Evolutionary conservation across 495 filamentous ascomycete genomes (phyloP).

Genomic region (Trichocladium uniseriatum): DNA sequence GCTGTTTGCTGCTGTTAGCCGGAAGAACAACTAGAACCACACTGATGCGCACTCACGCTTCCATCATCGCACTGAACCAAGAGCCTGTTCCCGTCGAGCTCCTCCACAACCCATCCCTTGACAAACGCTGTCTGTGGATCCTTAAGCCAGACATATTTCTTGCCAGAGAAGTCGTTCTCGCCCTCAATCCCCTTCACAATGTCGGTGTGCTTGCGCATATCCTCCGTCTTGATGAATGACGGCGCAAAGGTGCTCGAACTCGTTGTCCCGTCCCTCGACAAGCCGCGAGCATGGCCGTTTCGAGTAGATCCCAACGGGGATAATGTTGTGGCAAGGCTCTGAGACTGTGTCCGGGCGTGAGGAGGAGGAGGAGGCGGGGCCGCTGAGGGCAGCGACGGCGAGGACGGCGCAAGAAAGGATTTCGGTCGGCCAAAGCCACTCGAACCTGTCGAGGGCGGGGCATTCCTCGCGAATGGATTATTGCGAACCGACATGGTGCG

Average conservation of each 20-base stretch:
- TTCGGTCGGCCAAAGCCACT: constrained; percentile 53
- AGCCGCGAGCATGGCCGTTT: constrained; percentile 44
- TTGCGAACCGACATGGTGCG: constrained; percentile 48
- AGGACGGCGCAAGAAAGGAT: constrained; percentile 55
- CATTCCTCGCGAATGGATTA: constrained; percentile 62
- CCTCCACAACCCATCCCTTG: constrained; percentile 83
- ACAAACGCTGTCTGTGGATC: constrained; percentile 83
- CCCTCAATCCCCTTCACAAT: constrained; percentile 72
- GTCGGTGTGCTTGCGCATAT: constrained; percentile 55
- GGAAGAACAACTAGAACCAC: background rate
- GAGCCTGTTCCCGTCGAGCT: constrained; percentile 54
- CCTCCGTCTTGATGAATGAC: constrained; percentile 83
- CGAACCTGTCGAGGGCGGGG: constrained; percentile 51
- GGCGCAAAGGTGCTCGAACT: constrained; percentile 80
- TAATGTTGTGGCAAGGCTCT: constrained; percentile 23
- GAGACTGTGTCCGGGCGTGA: constrained; percentile 37
- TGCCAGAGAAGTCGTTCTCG: constrained; percentile 98
- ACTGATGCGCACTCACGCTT: constrained; percentile 48
- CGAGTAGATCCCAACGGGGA: constrained; percentile 23
- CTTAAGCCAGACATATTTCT: constrained; percentile 93
- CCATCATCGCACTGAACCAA: constrained; percentile 92
- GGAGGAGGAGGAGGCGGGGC: constrained; percentile 26
- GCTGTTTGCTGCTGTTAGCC: constrained; percentile 42
- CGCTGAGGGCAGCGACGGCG: constrained; percentile 38
- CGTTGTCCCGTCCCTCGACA: constrained; percentile 48